Base-by-base conservation (phyloP, 2,329 filamentous ascomycete genomes). In the Calonectria henricotiae region DNA sequence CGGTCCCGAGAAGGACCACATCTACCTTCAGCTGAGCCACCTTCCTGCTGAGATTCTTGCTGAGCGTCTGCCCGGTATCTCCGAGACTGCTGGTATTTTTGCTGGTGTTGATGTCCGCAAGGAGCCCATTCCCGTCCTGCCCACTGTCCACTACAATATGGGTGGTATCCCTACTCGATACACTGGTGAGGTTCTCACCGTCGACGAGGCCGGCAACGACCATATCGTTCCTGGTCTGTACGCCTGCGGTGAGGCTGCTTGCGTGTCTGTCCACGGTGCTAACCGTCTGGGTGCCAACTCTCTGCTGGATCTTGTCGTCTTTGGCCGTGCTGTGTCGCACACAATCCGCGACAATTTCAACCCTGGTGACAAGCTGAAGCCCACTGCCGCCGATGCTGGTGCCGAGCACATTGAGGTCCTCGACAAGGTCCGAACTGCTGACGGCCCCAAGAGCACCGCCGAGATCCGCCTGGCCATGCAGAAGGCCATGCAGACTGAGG, bases 61-160 rank as follows among this genome's bases (percentile, higher is more conserved):
- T 82, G 96, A 98, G 87, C 94, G 96, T 88, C 92, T 99, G 71
- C 96, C 96, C 67, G 96, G 96, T 91, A 99, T 99, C 83, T 98
- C 96, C 44, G 96, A 99, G 89, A 99, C 96, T 39, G 96, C 96
- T 64, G 95, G 94, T 78, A 98, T 98, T 80, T 99, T 99, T 85
- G 90, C 96, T 71, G 96, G 96, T 86, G 95, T 99, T 78, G 96
- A 99, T 83, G 96, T 99, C 77, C 93, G 92, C 81, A 98, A 98
- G 88, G 94, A 98, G 86, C 96, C 96, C 75, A 98, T 98, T 78
- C 96, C 96, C 72, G 96, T 98, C 75, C 89, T 98, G 73, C 96
- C 96, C 69, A 98, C 96, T 51, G 96, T 98, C 76, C 95, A 99
- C 89, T 99, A 99, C 90, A 98, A 98, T 90, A 99, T 98, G 96